Percentiles rank a stretch among this genome's conserved stretches.
Evolutionary conservation across 805 yeast species (phyloP).

Genomic region (Tetrapisispora iriomotensis): DNA sequence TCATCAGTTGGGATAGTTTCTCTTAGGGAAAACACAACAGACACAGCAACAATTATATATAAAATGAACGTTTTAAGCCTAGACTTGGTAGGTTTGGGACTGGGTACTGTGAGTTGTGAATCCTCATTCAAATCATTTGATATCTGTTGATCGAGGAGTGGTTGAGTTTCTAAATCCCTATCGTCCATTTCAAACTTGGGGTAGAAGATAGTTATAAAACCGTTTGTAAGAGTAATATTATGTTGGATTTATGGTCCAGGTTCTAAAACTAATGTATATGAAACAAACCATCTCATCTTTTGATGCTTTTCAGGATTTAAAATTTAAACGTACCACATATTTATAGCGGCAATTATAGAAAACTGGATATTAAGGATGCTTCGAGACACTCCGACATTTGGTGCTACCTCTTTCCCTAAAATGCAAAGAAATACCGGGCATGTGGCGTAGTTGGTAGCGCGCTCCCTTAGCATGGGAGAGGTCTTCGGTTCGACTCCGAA

Average conservation of each 20-base stretch:
- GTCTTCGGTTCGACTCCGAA: slow-evolving; percentile 5
- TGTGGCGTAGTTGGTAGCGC: slow-evolving; percentile 3
- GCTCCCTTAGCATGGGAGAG: slow-evolving; percentile 3
- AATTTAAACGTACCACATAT: too few species aligned
- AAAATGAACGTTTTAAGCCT: neutral
- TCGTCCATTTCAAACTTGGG: slow-evolving; percentile 2
- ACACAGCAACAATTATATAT: neutral
- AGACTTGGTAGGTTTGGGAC: neutral
- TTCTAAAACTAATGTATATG: too few species aligned
- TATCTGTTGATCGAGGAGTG: slow-evolving; percentile 6
- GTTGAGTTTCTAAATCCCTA: slow-evolving; percentile 15
- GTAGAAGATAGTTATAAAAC: too few species aligned
- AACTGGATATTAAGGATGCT: too few species aligned
- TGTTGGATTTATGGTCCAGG: too few species aligned
- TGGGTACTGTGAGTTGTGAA: neutral
- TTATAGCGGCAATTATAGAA: too few species aligned
- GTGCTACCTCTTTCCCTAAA: too few species aligned
- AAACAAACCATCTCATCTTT: too few species aligned
- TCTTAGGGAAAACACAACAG: neutral
- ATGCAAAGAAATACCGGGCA: neutral
- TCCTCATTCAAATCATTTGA: neutral
- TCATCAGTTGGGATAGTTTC: slow-evolving; percentile 10
- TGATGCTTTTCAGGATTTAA: too few species aligned
- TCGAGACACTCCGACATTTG: too few species aligned
- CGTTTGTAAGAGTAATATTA: too few species aligned